Evolutionary conservation across 805 yeast genomes (phyloP).

Genomic region (Candida stauntonica): DNA sequence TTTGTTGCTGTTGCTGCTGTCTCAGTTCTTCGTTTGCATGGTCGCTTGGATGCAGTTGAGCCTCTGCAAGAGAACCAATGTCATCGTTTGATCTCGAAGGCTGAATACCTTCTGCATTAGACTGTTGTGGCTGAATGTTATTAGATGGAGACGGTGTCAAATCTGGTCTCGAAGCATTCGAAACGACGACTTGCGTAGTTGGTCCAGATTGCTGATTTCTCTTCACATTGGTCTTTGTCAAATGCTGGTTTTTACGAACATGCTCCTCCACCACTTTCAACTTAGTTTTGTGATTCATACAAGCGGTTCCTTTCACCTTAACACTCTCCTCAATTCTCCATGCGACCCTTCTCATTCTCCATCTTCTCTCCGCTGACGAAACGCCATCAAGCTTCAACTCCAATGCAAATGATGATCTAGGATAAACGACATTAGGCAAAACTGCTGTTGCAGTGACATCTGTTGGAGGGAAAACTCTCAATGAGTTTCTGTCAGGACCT

Average conservation of each 20-base stretch:
- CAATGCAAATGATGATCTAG: constrained; percentile 78
- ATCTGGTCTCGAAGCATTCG: constrained; percentile 24
- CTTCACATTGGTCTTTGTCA: constrained; percentile 26
- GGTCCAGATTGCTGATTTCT: constrained; percentile 38
- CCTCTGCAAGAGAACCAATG: constrained; percentile 6
- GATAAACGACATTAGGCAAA: constrained; percentile 84
- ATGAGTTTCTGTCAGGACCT: constrained; percentile 80
- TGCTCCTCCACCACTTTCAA: constrained; percentile 42
- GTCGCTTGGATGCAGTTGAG: constrained; percentile 28
- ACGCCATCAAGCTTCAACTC: constrained; percentile 80
- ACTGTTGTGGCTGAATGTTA: constrained; percentile 9
- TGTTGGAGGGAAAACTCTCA: constrained; percentile 94
- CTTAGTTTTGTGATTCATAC: constrained; percentile 52
- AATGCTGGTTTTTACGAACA: constrained; percentile 28
- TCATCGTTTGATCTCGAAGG: constrained; percentile 12
- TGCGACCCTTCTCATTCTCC: constrained; percentile 87
- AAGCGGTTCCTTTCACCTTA: constrained; percentile 55
- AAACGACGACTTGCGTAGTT: constrained; percentile 31
- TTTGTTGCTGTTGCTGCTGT: constrained; percentile 23
- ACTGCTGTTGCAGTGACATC: constrained; percentile 82
- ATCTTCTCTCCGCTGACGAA: constrained; percentile 52
- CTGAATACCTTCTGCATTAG: constrained; percentile 4
- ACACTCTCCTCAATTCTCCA: constrained; percentile 88
- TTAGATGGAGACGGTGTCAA: constrained; percentile 19
- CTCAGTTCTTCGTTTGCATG: constrained; percentile 30